Conservation (phyloP, 257 asterid genomes). For the Orobanche coerulescens region DNA sequence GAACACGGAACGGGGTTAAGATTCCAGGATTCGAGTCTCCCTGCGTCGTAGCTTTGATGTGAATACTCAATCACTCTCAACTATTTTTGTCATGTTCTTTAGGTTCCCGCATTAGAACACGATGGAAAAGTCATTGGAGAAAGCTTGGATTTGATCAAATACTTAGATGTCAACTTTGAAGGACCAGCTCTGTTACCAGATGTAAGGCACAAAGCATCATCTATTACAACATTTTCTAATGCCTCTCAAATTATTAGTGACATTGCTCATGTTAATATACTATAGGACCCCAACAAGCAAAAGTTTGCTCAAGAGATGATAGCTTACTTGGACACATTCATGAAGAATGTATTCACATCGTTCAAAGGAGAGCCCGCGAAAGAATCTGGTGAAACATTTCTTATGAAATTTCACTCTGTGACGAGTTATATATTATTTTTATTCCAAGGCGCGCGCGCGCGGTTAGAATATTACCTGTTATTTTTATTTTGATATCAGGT, state of each 20-base stretch:
- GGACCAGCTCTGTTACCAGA: slow-evolving; percentile 47
- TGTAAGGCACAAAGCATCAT: too few species aligned
- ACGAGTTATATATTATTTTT: too few species aligned
- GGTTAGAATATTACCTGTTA: too few species aligned
- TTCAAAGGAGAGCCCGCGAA: slow-evolving; percentile 30
- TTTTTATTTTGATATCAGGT: slow-evolving; percentile 32
- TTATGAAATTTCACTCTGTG: not conserved
- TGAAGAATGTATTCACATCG: slow-evolving; percentile 23
- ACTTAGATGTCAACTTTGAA: slow-evolving; percentile 43
- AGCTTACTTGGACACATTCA: slow-evolving; percentile 29
- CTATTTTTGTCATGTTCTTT: too few species aligned
- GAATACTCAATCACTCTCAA: too few species aligned
- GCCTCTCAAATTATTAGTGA: too few species aligned
- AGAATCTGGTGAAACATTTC: slow-evolving; percentile 31
- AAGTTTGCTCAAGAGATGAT: slow-evolving; percentile 45
- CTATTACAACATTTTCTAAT: too few species aligned
- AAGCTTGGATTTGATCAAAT: slow-evolving; percentile 49
- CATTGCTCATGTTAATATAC: not conserved
- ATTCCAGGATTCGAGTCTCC: too few species aligned
- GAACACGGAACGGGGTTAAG: too few species aligned
- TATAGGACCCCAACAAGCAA: slow-evolving; percentile 39
- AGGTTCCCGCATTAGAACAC: slow-evolving; percentile 60
- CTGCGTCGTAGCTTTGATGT: too few species aligned
- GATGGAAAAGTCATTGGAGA: slow-evolving; percentile 47
- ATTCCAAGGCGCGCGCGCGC: too few species aligned